Evolutionary conservation across 2,329 filamentous ascomycete genomes (phyloP).

Genomic region (Diaporthe helianthi): DNA sequence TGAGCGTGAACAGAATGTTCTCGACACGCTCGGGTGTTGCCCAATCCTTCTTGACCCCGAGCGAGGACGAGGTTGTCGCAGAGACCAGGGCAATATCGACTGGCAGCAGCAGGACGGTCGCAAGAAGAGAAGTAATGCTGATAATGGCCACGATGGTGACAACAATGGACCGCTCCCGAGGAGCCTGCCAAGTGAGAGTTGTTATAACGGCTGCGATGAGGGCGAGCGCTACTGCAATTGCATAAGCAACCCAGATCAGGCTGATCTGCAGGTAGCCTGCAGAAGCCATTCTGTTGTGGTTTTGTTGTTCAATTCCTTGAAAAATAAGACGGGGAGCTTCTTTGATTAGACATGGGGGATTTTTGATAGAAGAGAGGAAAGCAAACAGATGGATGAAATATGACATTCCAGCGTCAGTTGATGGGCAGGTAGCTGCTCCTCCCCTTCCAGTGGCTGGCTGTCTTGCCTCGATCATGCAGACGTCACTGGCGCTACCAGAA

Average conservation of each 20-base stretch:
- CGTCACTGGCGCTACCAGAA: slow-evolving; percentile 23
- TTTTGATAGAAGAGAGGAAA: neutral
- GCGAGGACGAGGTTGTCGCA: slow-evolving; percentile 77
- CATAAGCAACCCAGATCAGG: slow-evolving; percentile 95
- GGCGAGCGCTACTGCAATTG: slow-evolving; percentile 78
- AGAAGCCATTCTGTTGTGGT: slow-evolving; percentile 32
- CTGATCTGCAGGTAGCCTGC: slow-evolving; percentile 79
- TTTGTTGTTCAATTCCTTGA: neutral
- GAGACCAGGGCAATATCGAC: slow-evolving; percentile 96
- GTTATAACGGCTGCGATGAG: slow-evolving; percentile 82
- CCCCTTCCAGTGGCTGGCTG: neutral
- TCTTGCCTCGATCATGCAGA: slow-evolving; percentile 5
- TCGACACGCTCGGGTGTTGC: slow-evolving; percentile 83
- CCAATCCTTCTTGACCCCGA: slow-evolving; percentile 92
- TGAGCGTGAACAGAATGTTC: slow-evolving; percentile 79
- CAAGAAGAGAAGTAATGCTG: slow-evolving; percentile 85
- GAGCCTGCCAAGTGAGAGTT: slow-evolving; percentile 89
- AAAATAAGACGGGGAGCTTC: neutral
- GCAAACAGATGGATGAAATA: neutral
- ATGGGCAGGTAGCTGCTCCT: slow-evolving; percentile 1
- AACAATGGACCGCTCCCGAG: slow-evolving; percentile 81
- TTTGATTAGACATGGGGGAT: neutral
- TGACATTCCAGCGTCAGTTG: slow-evolving; percentile 21
- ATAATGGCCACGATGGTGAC: slow-evolving; percentile 87
- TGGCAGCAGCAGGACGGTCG: slow-evolving; percentile 89